A percentile compares a stretch with the other conserved stretches of the same genome.
Evolutionary conservation across 164 flowering plant genomes (phyloP).

Genomic region (Vitis cinerea): DNA sequence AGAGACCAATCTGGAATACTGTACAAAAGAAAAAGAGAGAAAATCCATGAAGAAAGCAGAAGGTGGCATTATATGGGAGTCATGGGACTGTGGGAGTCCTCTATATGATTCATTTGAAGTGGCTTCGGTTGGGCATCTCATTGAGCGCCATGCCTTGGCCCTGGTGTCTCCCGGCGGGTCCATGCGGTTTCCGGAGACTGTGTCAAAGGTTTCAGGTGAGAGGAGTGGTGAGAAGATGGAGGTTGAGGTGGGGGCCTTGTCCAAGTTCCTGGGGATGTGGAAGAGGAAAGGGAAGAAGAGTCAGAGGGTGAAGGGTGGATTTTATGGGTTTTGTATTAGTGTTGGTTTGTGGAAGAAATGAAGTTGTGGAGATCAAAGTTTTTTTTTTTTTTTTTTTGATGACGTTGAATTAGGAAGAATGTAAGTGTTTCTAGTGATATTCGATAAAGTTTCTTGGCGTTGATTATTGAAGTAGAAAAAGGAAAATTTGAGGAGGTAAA

Average conservation of each 20-base stretch:
- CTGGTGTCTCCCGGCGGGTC: slow-evolving; percentile 9
- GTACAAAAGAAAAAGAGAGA: neutral
- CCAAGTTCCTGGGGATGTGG: neutral
- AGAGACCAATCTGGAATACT: neutral
- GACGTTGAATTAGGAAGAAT: neutral
- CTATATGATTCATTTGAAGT: slow-evolving; percentile 36
- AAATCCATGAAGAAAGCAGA: neutral
- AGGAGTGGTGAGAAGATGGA: neutral
- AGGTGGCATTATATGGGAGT: slow-evolving; percentile 18
- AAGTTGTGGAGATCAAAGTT: neutral
- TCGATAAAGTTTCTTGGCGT: no score
- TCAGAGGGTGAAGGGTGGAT: neutral
- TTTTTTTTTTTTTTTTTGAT: no score
- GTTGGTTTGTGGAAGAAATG: neutral
- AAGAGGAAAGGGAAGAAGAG: neutral
- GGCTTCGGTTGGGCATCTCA: slow-evolving; percentile 22
- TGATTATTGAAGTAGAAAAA: no score
- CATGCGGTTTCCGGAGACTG: neutral
- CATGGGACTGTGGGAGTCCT: slow-evolving; percentile 39
- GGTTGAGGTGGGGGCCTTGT: slow-evolving; percentile 1
- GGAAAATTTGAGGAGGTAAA: no score
- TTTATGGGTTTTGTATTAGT: neutral
- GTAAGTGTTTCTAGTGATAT: neutral
- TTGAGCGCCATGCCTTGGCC: slow-evolving; percentile 27
- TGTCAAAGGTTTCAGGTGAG: neutral